phyloP scores from a whole-genome alignment of 306 rosid species.

The Dicorynia guianensis region DNA sequence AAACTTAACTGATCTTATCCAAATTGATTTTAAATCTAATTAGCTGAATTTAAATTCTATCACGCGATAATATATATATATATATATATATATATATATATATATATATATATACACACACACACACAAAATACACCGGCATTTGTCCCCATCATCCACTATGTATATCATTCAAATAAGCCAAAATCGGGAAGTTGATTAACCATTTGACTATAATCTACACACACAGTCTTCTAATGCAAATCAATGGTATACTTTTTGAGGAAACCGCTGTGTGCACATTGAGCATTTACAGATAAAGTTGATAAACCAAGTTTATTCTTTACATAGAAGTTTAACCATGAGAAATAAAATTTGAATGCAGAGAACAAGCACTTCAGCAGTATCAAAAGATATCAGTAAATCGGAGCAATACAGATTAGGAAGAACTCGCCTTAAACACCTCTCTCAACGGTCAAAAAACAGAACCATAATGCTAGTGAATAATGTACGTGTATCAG shows the following conservation, averaged over 20 bases:
- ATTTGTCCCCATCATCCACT: too few relatives aligned
- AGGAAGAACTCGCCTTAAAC: background rate
- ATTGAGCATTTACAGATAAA: slow-evolving; percentile 21
- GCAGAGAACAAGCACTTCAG: background rate
- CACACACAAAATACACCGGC: too few relatives aligned
- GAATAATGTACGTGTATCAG: background rate
- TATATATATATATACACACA: too few relatives aligned
- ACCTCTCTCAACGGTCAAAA: slow-evolving; percentile 1
- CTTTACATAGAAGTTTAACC: background rate
- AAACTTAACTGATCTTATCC: too few relatives aligned
- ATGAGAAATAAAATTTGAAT: background rate
- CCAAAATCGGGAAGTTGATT: slow-evolving; percentile 30
- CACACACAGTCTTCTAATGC: slow-evolving; percentile 15
- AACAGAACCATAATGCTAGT: background rate
- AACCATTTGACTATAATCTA: slow-evolving; percentile 27
- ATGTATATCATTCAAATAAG: background rate
- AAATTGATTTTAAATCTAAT: too few relatives aligned
- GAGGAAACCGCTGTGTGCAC: slow-evolving; percentile 20
- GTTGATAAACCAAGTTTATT: background rate
- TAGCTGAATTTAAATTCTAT: too few relatives aligned
- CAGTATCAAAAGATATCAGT: background rate
- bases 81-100: too few relatives aligned
- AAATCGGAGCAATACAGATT: slow-evolving; percentile 11
- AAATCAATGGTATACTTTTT: slow-evolving; percentile 2
- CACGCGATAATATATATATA: too few relatives aligned